Evolutionary conservation across 192 early-diverging fungal species (phyloP).

Genomic region (Kickxella alabastrina): DNA sequence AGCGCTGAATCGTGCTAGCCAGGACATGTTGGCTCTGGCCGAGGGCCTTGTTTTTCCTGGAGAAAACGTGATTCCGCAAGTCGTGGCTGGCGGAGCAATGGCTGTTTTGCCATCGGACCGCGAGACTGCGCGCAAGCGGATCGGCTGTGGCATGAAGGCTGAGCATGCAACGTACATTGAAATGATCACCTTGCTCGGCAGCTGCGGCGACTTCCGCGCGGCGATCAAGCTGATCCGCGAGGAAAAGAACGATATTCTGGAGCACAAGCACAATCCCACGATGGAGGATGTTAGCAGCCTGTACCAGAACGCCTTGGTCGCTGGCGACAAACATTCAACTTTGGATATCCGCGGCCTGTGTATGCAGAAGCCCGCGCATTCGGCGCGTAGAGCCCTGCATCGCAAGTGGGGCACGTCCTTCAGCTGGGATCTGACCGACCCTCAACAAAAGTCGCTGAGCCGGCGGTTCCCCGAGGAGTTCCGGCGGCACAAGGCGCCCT

Average conservation of each 20-base stretch:
- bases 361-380: slow-evolving; percentile 39
- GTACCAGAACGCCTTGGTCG: slow-evolving; percentile 51
- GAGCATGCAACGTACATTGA: slow-evolving; percentile 56
- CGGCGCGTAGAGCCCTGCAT: slow-evolving; percentile 36
- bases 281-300: slow-evolving; percentile 50
- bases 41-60: slow-evolving; percentile 30
- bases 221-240: slow-evolving; percentile 53
- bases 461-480: slow-evolving; percentile 46
- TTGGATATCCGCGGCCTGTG: slow-evolving; percentile 53
- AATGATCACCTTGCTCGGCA: slow-evolving; percentile 67
- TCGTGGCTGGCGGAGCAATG: slow-evolving; percentile 27
- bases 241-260: slow-evolving; percentile 37
- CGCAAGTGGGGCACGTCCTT: slow-evolving; percentile 60
- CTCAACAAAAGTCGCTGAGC: slow-evolving; percentile 38
- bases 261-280: slow-evolving; percentile 38
- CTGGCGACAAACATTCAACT: slow-evolving; percentile 51
- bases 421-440: slow-evolving; percentile 47
- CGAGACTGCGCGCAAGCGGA: slow-evolving; percentile 31
- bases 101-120: slow-evolving; percentile 37
- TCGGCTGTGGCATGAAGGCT: slow-evolving; percentile 54
- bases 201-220: slow-evolving; percentile 49
- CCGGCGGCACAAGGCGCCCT: slow-evolving; percentile 27
- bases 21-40: slow-evolving; percentile 36
- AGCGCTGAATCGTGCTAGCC: slow-evolving; percentile 16
- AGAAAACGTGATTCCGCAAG: slow-evolving; percentile 11